A percentile compares a stretch with the other conserved stretches of the same genome.
These are phyloP conservation scores for Colletotrichum acutatum DNA, from an alignment of 2,329 filamentous ascomycete genomes.

Conservation along the genomic window DNA sequence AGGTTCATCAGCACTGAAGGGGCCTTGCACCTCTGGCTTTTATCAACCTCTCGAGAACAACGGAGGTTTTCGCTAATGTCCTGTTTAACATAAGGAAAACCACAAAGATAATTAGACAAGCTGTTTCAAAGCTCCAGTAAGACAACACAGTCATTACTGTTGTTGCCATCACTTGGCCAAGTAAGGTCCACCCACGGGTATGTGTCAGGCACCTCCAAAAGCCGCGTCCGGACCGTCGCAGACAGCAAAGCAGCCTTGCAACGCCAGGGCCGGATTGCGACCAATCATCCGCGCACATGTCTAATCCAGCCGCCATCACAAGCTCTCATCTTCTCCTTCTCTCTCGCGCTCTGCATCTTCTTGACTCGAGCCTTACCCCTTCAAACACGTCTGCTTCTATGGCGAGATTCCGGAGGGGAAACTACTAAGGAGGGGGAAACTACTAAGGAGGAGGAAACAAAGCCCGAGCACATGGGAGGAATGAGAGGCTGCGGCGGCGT, in stretches of 20 bases:
- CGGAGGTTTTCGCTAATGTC: neutral
- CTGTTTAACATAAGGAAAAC: neutral
- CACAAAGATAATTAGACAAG: neutral
- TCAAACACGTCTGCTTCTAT: neutral
- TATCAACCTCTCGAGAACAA: neutral
- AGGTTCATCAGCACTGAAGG: neutral
- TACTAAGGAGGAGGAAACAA: neutral
- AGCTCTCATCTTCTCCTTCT: neutral
- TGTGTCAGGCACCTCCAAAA: too few relatives aligned
- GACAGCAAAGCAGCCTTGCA: neutral
- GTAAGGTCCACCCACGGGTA: neutral
- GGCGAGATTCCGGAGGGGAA: too few relatives aligned
- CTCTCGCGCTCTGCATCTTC: neutral
- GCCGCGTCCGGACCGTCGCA: conserved; percentile 1
- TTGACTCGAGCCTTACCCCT: conserved; percentile 15
- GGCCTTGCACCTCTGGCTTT: conserved; percentile 30
- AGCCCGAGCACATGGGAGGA: conserved; percentile 16
- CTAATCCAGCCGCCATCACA: conserved; percentile 31
- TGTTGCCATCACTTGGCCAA: neutral
- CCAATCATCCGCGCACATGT: conserved; percentile 36
- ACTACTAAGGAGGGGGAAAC: too few relatives aligned
- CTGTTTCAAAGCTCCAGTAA: neutral
- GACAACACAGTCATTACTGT: too few relatives aligned
- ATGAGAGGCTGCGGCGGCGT: conserved; percentile 29
- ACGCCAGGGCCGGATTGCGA: conserved; percentile 25